Evolutionary conservation across 78 protist genomes (phyloP), one percentile per base, ranked within the genome.

Genomic region (Ministeria vibrans): DNA sequence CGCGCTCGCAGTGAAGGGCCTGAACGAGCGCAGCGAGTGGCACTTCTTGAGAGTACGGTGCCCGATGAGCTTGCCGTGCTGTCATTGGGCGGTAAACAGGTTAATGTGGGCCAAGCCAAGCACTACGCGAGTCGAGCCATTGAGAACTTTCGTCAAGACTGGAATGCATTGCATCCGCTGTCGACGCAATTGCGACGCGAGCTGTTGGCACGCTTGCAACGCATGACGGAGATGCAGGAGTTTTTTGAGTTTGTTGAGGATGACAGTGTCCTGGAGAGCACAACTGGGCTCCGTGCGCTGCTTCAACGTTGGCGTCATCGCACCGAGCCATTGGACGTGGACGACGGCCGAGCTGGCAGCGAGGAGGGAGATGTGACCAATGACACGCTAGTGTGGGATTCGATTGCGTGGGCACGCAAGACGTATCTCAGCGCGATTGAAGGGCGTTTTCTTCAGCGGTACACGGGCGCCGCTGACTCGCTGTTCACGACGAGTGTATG

Each of bases 221-320:
- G 61, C 55, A 39, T 41, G 71, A 15, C 63, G 36, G 82, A 78
- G 61, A 18, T 78, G 72, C 43, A 78, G 53, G 82, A 78, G 49
- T 45, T 28, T 28, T 73, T 78, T 3, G 38, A 32, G 30, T 30
- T 53, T 0, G 61, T 78, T 0, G 61, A 22, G 15, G 30, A 32
- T 7, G 36, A 44, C 30, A 13, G n/a, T 18, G 41, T 38, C 32
- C 5, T 61, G 22, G 27, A 2, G 22, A 41, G 51, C 32, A 2
- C 22, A 28, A 32, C 6, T 18, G 1, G 36, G 30, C 7, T 68
- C 34, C 7, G 49, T 32, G 28, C 28, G 51, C 74, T 39, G 27
- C 18, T 68, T 4, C 49, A 1, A 11, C 30, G 34, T 1, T 68
- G 74, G 74, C 45, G 71, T 3, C 3, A 20, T 3, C 62, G 45